These are phyloP conservation scores for Rhizopus stolonifer DNA, from an alignment of 371 early-diverging fungal genomes.

Conservation along the genomic window DNA sequence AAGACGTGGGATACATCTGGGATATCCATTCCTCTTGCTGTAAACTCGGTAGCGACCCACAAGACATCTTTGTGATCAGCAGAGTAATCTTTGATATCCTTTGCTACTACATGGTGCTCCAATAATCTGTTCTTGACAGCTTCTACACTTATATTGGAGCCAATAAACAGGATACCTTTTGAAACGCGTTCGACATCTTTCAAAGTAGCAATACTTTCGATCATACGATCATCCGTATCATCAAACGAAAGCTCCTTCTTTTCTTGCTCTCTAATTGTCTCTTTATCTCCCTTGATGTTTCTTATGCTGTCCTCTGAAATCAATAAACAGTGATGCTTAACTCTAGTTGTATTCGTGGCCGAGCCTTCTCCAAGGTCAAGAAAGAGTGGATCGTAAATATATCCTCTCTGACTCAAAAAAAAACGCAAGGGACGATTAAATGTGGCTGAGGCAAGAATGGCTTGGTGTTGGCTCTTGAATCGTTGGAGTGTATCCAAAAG, in stretches of 20 bases:
- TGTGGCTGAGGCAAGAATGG: slow-evolving; percentile 73
- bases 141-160: slow-evolving; percentile 23
- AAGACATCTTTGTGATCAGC: slow-evolving; percentile 11
- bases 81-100: slow-evolving; percentile 31
- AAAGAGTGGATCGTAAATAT: slow-evolving; percentile 59
- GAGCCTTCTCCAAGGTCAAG: slow-evolving; percentile 59
- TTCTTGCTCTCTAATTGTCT: slow-evolving; percentile 3
- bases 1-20: slow-evolving; percentile 84
- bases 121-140: slow-evolving; percentile 27
- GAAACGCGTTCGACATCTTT: slow-evolving; percentile 49
- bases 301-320: slow-evolving; percentile 51
- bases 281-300: slow-evolving; percentile 32
- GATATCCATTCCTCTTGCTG: slow-evolving; percentile 87
- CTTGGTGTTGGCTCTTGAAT: slow-evolving; percentile 37
- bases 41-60: slow-evolving; percentile 75
- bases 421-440: slow-evolving; percentile 65
- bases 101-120: slow-evolving; percentile 22
- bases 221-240: slow-evolving; percentile 62
- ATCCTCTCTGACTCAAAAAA: slow-evolving; percentile 55
- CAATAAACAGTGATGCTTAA: slow-evolving; percentile 59
- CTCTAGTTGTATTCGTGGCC: slow-evolving; percentile 29
- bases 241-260: slow-evolving; percentile 31
- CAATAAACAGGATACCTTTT: slow-evolving; percentile 65
- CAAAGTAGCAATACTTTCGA: slow-evolving; percentile 60
- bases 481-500: slow-evolving; percentile 36